phyloP scores from a whole-genome alignment of 257 asterid species.

The Voacanga thouarsii region DNA sequence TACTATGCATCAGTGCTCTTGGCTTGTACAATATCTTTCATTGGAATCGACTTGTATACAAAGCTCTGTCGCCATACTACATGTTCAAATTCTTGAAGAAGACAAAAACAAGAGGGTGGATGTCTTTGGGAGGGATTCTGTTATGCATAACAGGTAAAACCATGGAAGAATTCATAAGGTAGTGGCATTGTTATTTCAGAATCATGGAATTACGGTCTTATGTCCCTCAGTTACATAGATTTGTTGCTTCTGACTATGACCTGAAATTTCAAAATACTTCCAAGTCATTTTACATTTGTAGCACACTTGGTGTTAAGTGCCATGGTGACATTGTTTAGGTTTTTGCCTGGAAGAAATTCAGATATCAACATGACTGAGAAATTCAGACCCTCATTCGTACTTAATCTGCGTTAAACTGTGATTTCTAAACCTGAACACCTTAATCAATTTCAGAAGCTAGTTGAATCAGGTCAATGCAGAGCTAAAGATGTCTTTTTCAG shows the following conservation, averaged over 20 bases:
- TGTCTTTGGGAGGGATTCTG: constrained; percentile 95
- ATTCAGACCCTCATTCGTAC: background rate
- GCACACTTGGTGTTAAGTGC: background rate
- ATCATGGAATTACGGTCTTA: background rate
- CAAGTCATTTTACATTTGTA: background rate
- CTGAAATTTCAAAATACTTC: background rate
- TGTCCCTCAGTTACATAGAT: constrained; percentile 6
- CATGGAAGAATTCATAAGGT: background rate
- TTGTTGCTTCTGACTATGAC: constrained; percentile 9
- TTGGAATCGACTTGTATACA: constrained; percentile 85
- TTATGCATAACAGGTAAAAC: constrained; percentile 88
- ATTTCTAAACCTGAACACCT: background rate
- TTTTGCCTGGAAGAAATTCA: background rate
- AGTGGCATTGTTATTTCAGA: background rate
- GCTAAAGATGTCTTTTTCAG: too few species aligned
- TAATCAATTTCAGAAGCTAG: background rate
- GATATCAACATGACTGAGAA: background rate
- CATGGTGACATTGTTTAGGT: too few species aligned
- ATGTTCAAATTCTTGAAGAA: constrained; percentile 84
- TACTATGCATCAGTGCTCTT: constrained; percentile 76
- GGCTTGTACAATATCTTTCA: constrained; percentile 77
- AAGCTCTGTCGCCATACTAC: constrained; percentile 87
- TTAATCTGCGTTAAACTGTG: background rate
- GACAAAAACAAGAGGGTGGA: constrained; percentile 97
- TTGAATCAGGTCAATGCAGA: too few species aligned